Percentiles rank a stretch among this genome's conserved stretches.
Conservation (phyloP, 2,329 filamentous ascomycete species). For the Pestalotiopsis sp. region DNA sequence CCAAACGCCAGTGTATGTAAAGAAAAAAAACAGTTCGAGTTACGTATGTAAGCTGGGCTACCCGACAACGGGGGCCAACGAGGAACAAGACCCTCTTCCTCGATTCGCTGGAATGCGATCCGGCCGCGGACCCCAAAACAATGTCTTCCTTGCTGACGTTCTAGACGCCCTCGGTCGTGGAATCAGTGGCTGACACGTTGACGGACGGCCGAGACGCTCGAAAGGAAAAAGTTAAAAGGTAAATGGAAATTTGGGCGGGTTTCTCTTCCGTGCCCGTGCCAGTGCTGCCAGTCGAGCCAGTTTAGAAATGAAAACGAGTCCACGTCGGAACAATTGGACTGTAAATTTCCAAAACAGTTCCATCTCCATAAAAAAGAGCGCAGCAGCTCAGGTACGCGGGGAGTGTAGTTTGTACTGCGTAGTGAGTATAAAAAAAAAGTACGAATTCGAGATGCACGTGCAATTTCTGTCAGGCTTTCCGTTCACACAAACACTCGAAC, state of each 20-base stretch:
- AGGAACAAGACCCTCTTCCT: not conserved
- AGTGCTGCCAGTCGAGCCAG: not conserved
- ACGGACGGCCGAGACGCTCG: not conserved
- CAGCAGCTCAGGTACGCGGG: not conserved
- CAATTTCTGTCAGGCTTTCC: no score
- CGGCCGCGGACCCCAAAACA: not conserved
- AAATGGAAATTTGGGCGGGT: not conserved
- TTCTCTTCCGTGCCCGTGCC: not conserved
- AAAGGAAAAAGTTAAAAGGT: not conserved
- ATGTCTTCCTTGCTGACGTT: not conserved
- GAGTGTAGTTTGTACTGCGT: not conserved
- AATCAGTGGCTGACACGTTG: conserved; percentile 17
- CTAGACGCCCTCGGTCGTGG: conserved; percentile 3
- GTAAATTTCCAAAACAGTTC: not conserved
- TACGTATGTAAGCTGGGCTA: not conserved
- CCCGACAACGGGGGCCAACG: not conserved
- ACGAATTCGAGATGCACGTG: not conserved
- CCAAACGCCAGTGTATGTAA: no score
- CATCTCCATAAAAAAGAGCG: not conserved
- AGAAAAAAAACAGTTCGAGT: not conserved
- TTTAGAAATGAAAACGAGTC: not conserved
- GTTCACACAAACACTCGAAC: not conserved
- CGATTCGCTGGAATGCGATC: not conserved
- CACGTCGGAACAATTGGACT: not conserved
- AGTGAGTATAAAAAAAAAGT: not conserved